Percentiles rank a stretch among this genome's conserved stretches.
These are phyloP conservation scores for Aspergillus phoenicis DNA, from an alignment of 2,329 filamentous ascomycete species.

Conservation along the genomic window DNA sequence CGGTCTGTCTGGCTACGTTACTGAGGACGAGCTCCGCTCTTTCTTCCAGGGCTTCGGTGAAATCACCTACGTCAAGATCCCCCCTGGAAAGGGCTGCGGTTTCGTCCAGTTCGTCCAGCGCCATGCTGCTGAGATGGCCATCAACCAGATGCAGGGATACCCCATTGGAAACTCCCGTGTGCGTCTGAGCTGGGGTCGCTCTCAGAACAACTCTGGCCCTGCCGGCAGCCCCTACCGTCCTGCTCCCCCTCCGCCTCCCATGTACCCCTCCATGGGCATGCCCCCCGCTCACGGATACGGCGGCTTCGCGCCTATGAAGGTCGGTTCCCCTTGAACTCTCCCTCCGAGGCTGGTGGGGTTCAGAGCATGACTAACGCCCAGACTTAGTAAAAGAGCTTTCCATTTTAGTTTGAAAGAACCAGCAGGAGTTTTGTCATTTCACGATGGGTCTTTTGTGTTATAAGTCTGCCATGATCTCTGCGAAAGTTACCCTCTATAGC, in stretches of 20 bases:
- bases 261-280: conserved; percentile 72
- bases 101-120: conserved; percentile 99
- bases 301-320: conserved; percentile 70
- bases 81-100: conserved; percentile 96
- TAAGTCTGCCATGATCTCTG: conserved; percentile 41
- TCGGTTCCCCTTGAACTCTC: conserved; percentile 37
- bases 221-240: conserved; percentile 97
- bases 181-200: conserved; percentile 94
- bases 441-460: conserved; percentile 45
- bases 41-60: conserved; percentile 99
- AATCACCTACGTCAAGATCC: conserved; percentile 99
- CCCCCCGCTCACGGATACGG: conserved; percentile 63
- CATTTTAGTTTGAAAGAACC: conserved; percentile 44
- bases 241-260: conserved; percentile 73
- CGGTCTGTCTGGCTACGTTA: conserved; percentile 95
- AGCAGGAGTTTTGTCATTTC: conserved; percentile 48
- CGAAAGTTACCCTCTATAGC: conserved; percentile 43
- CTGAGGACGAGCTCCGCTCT: conserved; percentile 97
- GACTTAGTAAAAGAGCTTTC: conserved; percentile 40
- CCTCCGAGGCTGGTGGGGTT: conserved; percentile 18
- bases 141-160: conserved; percentile 99
- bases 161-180: conserved; percentile 98
- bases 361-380: conserved; percentile 12
- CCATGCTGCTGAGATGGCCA: conserved; percentile 98
- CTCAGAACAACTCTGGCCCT: conserved; percentile 96